These are phyloP conservation scores for Graphilbum sp. DNA, from an alignment of 2,329 filamentous ascomycete genomes.

Conservation along the genomic window DNA sequence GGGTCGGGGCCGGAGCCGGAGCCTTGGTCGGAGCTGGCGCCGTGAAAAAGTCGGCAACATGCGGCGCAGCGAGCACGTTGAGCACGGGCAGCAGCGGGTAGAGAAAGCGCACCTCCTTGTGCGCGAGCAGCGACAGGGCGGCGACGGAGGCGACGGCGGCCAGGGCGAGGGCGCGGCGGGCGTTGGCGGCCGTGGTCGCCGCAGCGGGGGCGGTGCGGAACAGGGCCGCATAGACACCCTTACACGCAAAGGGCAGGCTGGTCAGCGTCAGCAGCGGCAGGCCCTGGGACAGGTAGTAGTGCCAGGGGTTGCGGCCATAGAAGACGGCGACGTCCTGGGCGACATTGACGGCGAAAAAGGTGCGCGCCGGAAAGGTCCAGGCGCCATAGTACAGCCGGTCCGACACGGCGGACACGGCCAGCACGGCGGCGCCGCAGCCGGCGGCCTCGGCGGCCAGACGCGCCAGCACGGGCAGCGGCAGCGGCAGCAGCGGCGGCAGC, in stretches of 20 bases:
- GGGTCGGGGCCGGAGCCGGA: constrained; percentile 5
- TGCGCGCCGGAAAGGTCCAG: constrained; percentile 79
- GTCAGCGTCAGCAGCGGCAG: constrained; percentile 76
- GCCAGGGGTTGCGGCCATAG: constrained; percentile 78
- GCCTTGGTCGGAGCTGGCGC: constrained; percentile 12
- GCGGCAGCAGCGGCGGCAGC: constrained; percentile 14
- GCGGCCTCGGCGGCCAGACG: constrained; percentile 46
- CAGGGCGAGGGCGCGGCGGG: constrained; percentile 38
- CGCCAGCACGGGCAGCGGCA: constrained; percentile 18
- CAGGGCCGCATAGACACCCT: constrained; percentile 40
- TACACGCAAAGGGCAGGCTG: constrained; percentile 57
- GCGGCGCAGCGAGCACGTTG: constrained; percentile 60
- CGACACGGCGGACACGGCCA: constrained; percentile 46
- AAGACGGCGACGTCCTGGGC: constrained; percentile 77
- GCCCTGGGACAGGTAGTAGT: constrained; percentile 88
- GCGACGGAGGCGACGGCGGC: constrained; percentile 42
- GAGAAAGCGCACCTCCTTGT: constrained; percentile 96
- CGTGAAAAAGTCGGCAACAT: constrained; percentile 48
- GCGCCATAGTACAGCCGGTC: constrained; percentile 68
- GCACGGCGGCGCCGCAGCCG: constrained; percentile 44
- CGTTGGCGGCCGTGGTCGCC: constrained; percentile 19
- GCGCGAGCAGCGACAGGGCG: constrained; percentile 61
- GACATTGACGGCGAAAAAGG: constrained; percentile 84
- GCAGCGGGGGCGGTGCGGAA: constrained; percentile 13
- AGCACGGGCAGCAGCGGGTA: constrained; percentile 83